Evolutionary conservation across 768 basidiomycete genomes (phyloP).

Genomic region (Boletus vinaceobasis): DNA sequence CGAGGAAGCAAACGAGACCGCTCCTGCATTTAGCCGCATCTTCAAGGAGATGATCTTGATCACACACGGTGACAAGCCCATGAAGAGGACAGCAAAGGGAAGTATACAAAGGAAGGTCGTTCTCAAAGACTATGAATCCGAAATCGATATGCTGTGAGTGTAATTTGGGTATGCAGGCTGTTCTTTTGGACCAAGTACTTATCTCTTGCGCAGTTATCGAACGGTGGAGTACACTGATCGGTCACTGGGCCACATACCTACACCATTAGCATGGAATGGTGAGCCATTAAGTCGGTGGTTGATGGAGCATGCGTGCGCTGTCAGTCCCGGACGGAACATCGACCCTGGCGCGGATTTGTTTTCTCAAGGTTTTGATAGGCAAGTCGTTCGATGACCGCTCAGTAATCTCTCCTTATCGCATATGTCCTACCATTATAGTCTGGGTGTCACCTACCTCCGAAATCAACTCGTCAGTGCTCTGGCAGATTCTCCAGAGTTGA

Average conservation of each 20-base stretch:
- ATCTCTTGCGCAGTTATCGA: constrained; percentile 3
- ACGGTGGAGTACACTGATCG: background rate
- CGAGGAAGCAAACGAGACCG: constrained; percentile 38
- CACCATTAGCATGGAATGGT: background rate
- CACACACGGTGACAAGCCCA: constrained; percentile 36
- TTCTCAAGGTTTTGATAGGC: constrained; percentile 36
- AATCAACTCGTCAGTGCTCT: constrained; percentile 17
- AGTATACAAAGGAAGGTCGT: constrained; percentile 18
- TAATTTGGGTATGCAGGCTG: background rate
- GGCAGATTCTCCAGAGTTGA: constrained; percentile 24
- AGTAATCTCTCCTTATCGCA: background rate
- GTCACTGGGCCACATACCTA: background rate
- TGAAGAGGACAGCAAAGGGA: constrained; percentile 36
- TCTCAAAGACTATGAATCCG: constrained; percentile 21
- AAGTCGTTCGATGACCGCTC: background rate
- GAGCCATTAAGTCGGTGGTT: constrained; percentile 10
- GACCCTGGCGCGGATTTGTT: constrained; percentile 17
- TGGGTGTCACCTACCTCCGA: constrained; percentile 25
- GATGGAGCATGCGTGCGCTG: background rate
- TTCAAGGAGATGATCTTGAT: constrained; percentile 54
- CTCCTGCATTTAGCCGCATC: constrained; percentile 40
- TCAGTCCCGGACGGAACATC: background rate
- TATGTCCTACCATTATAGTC: constrained; percentile 5
- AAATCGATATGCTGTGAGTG: constrained; percentile 25
- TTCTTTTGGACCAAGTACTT: background rate